Percentiles rank a stretch among this genome's conserved stretches.
These are phyloP conservation scores for Talaromyces verruculosus DNA, from an alignment of 2,329 filamentous ascomycete species.

Conservation along the genomic window DNA sequence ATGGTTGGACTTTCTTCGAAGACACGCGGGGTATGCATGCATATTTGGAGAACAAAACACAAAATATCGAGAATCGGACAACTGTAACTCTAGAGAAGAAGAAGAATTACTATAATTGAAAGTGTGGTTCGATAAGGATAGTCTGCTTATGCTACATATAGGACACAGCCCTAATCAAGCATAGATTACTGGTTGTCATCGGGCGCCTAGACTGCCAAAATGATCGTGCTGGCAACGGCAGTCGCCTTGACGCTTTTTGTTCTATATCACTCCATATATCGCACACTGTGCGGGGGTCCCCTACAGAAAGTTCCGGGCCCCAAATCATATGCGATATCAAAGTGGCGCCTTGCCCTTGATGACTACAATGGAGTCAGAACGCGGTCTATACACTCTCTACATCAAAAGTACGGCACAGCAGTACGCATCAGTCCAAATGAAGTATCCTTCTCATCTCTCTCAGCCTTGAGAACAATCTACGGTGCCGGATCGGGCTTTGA, in stretches of 20 bases:
- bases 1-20: background rate
- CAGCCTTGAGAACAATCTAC: conserved; percentile 55
- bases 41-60: background rate
- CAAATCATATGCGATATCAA: conserved; percentile 43
- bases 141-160: background rate
- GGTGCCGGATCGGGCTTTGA: conserved; percentile 55
- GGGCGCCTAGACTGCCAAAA: background rate
- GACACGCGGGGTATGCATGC: conserved; percentile 5
- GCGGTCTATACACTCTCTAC: conserved; percentile 44
- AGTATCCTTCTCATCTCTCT: conserved; percentile 46
- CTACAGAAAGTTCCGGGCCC: conserved; percentile 34
- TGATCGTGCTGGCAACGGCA: background rate
- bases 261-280: background rate
- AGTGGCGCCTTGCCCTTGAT: conserved; percentile 49
- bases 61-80: background rate
- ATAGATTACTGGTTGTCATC: background rate
- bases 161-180: background rate
- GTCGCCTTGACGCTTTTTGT: background rate
- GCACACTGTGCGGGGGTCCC: background rate
- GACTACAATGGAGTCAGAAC: conserved; percentile 49
- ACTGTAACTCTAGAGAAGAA: background rate
- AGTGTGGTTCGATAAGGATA: background rate
- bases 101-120: background rate
- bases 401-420: conserved; percentile 48
- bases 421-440: conserved; percentile 53